Base-by-base conservation (phyloP, 176 grass and related monocot species). In the Hsuehochloa calcarea region DNA sequence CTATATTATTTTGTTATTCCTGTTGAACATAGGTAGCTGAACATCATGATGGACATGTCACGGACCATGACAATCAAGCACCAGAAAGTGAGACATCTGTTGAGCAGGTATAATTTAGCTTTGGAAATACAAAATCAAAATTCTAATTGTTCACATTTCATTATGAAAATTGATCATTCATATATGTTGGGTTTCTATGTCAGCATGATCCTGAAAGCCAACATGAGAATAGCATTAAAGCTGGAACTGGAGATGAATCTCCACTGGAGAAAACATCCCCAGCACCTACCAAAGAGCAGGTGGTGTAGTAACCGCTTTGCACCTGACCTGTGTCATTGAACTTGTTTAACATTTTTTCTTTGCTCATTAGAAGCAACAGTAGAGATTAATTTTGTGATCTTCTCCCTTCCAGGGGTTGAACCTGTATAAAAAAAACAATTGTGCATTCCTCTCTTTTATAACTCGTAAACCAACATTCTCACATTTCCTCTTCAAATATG, bases 41-140 rank as follows among this genome's bases (percentile, higher is more conserved):
- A 64, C 82, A 95, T 77, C 74, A 90, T 50, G 87, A 83, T 88
- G 82, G 73, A 73, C 50, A 78, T 76, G 79, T 62, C 22, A 85
- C 14, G 13, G 47, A 63, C 51, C 59, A 91, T 88, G 92, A 70
- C 38, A 79, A 71, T 80, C 79, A 87, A 22, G 64, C 80, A 78
- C 39, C 65, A 65, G 85, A 75, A 84, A 78, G 74, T 12, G 49
- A 59, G 49, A 5, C 77, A 86, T 73, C 88, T 86, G 61, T 19
- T 82, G 77, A 72, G 55, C 85, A 85, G 80, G 86, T 92, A 86
- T 83, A 78, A 65, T 60, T 69, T 54, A 77, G 47, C 43, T 75
- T 80, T 46, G 43, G 22, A 64, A 23, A 16, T 55, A 64, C 41
- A 61, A 79, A 61, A 52, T 84, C 10, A 15, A 80, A 16, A 70